Percentiles rank a stretch among this genome's conserved stretches.
These are phyloP conservation scores for Pichia sp. DNA, from an alignment of 1,139 yeast genomes.

Conservation along the genomic window DNA sequence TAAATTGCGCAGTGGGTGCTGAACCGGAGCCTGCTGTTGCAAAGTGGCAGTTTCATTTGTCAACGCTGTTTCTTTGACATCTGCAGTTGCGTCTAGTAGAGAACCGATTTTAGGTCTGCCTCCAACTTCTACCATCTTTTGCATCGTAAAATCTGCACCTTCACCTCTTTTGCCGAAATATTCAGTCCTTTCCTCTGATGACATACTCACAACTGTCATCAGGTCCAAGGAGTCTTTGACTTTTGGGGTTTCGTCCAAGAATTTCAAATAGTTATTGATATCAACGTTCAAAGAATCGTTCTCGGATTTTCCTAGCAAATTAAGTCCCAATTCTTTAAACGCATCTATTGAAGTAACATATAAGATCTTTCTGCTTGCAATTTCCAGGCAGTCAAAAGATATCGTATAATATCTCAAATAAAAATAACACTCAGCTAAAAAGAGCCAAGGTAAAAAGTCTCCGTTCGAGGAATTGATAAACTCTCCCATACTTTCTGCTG, in stretches of 20 bases:
- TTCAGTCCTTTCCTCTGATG: conserved; percentile 4
- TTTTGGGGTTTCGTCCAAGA: conserved; percentile 1
- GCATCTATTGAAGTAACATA: too few species aligned
- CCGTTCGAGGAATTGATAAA: conserved; percentile 16
- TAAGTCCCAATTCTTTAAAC: not conserved
- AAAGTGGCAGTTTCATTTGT: too few species aligned
- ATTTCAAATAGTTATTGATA: not conserved
- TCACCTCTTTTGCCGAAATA: not conserved
- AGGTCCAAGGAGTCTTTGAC: not conserved
- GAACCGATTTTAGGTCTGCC: not conserved
- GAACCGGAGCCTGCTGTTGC: too few species aligned
- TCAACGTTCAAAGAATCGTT: not conserved
- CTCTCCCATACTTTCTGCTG: conserved; percentile 1
- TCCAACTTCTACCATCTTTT: not conserved
- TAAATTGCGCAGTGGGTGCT: too few species aligned
- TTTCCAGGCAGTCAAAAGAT: conserved; percentile 11
- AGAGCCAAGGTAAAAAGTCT: conserved; percentile 46
- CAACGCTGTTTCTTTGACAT: not conserved
- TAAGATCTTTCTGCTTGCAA: conserved; percentile 7
- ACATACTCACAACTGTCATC: conserved; percentile 4
- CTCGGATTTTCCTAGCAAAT: conserved; percentile 1
- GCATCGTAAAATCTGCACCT: too few species aligned
- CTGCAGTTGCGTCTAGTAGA: not conserved
- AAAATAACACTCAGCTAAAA: conserved; percentile 48
- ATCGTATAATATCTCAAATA: conserved; percentile 3